Evolutionary conservation across 495 filamentous ascomycete species (phyloP), one percentile per base, ranked within the genome.

Genomic region (Penicillium antarcticum): DNA sequence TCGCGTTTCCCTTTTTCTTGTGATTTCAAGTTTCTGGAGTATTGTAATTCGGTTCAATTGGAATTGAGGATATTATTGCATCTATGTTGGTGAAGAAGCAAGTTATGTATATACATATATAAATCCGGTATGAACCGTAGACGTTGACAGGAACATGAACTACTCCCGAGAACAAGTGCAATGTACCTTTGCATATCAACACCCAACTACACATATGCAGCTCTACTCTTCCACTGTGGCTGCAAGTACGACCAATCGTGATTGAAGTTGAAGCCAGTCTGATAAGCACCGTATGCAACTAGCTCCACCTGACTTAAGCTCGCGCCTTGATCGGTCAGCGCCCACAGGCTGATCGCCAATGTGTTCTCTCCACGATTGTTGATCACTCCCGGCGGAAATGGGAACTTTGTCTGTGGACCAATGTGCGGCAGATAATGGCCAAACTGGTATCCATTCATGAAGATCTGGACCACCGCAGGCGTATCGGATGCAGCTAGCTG

Each of bases 401-500:
- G 76, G 56, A 80, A 79, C 45, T 57, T 53, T 7, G 68, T 78
- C 57, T 78, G 74, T 0, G 76, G 76, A 1, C 75, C 76, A 24
- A 79, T 72, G 51, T 77, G 68, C n/a, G 73, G 70, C 13, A 78
- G 50, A 38, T 67, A 79, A 45, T 78, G 72, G n/a, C 71, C 72
- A 49, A 73, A 77, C 52, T 76, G 71, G 60, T 77, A 69, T 43
- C 74, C 72, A 41, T 76, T 74, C 44, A 77, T 61, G 41, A 65
- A 73, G 32, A 72, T 48, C 53, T 72, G 65, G 6, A 70, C 68
- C 5, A 66, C 58, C 4, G 66, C 64, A 0, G 55, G 48, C 1
- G 60, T 67, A 10, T 57, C 60, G 18, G 61, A 49, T 3, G 67
- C 65, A 14, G 51, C 58, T 1, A 73, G 37, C 29, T 64, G 60